phyloP scores from a whole-genome alignment of 352 stramenopile species.

The Pythium scleroteichum region DNA sequence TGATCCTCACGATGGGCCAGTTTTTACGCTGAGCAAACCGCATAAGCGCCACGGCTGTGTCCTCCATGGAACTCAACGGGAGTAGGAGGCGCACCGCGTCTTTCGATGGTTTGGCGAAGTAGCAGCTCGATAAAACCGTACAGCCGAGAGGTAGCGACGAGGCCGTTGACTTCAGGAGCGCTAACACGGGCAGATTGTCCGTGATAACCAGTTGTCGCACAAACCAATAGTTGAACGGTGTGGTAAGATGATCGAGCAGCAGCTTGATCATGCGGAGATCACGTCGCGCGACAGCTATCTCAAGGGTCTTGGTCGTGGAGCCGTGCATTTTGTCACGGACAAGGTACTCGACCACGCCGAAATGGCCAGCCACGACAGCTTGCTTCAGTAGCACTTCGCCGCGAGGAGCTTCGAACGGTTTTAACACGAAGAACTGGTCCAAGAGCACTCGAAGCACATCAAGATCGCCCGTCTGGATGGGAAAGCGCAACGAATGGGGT shows the following conservation, averaged over 20 bases:
- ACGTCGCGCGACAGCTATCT: constrained; percentile 7
- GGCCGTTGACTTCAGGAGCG: constrained; percentile 4
- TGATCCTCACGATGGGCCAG: neutral
- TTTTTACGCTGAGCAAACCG: constrained; percentile 11
- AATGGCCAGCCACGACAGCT: neutral
- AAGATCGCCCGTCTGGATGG: constrained; percentile 8
- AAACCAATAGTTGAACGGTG: constrained; percentile 1
- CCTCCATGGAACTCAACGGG: constrained; percentile 9
- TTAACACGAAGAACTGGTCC: neutral
- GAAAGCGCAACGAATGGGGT: neutral
- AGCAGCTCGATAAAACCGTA: constrained; percentile 10
- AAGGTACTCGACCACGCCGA: neutral
- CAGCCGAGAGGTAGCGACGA: neutral
- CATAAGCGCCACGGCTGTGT: constrained; percentile 16
- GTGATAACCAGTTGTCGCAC: constrained; percentile 4
- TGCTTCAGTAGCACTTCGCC: constrained; percentile 5
- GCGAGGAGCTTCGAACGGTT: neutral
- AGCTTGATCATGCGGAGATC: constrained; percentile 10
- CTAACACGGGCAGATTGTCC: constrained; percentile 5
- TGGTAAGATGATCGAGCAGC: constrained; percentile 5
- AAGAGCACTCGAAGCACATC: constrained; percentile 12
- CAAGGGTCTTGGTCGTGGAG: constrained; percentile 1
- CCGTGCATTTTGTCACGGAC: neutral
- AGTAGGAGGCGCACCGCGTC: constrained; percentile 1
- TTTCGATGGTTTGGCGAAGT: neutral